Conservation (phyloP, 306 rosid genomes). For the Myrica gale region DNA sequence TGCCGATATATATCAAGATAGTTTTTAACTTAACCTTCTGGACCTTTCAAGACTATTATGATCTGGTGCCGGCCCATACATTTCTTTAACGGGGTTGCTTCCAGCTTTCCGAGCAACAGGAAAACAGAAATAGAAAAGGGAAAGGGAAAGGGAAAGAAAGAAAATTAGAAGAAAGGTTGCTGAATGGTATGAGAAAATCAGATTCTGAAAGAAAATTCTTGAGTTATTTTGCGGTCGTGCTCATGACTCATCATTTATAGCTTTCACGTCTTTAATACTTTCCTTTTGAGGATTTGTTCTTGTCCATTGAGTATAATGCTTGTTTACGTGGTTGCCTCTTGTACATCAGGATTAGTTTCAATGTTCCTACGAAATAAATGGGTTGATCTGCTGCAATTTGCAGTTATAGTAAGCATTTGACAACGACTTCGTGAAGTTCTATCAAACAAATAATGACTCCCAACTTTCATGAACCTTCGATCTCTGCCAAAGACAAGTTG, state of each 20-base stretch:
- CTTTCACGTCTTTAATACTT: slow-evolving; percentile 10
- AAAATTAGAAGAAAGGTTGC: not conserved
- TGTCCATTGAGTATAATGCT: not conserved
- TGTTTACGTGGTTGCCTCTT: not conserved
- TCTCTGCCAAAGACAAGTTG: too few species aligned
- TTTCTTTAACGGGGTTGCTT: too few species aligned
- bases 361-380: not conserved
- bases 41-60: too few species aligned
- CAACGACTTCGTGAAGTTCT: not conserved
- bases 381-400: not conserved
- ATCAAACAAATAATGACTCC: too few species aligned
- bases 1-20: too few species aligned
- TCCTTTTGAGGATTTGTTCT: not conserved
- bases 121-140: too few species aligned
- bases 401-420: not conserved
- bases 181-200: not conserved
- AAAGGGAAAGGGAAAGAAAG: not conserved
- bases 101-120: too few species aligned
- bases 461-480: too few species aligned
- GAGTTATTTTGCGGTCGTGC: not conserved
- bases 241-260: not conserved
- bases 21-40: too few species aligned
- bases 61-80: too few species aligned
- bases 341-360: not conserved
- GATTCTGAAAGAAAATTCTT: not conserved